Conservation (phyloP, 108 stramenopile genomes). For the Nitzschia inconspicua region DNA sequence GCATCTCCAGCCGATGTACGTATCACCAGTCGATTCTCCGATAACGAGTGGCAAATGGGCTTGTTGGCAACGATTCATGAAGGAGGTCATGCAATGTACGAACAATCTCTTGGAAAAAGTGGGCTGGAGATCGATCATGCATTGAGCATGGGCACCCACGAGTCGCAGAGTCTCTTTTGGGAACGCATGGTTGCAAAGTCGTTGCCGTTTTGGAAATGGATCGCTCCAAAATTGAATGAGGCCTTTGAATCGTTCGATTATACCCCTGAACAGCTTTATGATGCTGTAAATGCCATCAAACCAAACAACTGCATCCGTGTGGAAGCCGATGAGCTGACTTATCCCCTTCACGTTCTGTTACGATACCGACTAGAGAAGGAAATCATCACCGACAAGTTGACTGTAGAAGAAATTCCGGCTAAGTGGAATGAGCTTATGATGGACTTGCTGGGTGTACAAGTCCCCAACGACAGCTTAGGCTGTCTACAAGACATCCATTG, state of each 20-base stretch:
- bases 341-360: conserved; percentile 86
- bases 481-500: conserved; percentile 87
- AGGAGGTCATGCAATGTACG: conserved; percentile 86
- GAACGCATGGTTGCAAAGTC: conserved; percentile 65
- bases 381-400: conserved; percentile 56
- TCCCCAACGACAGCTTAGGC: conserved; percentile 68
- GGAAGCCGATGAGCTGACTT: conserved; percentile 87
- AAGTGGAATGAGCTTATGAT: conserved; percentile 77
- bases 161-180: conserved; percentile 80
- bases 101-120: conserved; percentile 50
- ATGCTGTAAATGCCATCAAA: conserved; percentile 67
- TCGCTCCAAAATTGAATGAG: conserved; percentile 42
- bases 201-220: conserved; percentile 56
- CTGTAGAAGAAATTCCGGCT: conserved; percentile 64
- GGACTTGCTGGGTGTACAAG: conserved; percentile 59
- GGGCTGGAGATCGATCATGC: conserved; percentile 51
- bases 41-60: conserved; percentile 81
- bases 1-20: conserved; percentile 65
- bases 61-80: conserved; percentile 81
- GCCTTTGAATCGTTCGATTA: conserved; percentile 21
- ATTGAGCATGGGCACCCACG: conserved; percentile 80
- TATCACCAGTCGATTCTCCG: conserved; percentile 76
- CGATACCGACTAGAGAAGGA: conserved; percentile 76
- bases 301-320: conserved; percentile 61
- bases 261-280: conserved; percentile 57